phyloP scores from a whole-genome alignment of 129 eudicot genomes.

The Gnaphalium uliginosum region DNA sequence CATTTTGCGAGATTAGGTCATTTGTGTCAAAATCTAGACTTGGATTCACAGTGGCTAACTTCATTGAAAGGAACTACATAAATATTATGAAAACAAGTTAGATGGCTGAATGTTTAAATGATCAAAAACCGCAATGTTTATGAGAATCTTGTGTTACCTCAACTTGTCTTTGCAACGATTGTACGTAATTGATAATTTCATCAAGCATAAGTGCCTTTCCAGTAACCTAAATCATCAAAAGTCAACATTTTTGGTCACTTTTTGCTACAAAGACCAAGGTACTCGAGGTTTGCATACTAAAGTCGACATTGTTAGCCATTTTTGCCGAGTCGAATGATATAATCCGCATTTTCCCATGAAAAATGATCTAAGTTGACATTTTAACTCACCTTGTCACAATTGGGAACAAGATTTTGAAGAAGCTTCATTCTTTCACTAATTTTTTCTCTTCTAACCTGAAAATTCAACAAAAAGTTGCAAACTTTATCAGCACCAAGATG shows the following conservation, averaged over 20 bases:
- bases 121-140: background rate
- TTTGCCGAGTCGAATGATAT: background rate
- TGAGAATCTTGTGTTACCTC: slow-evolving; percentile 54
- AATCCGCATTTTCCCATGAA: background rate
- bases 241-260: background rate
- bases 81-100: slow-evolving; percentile 4
- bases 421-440: slow-evolving; percentile 96
- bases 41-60: slow-evolving; percentile 80
- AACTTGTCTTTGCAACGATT: slow-evolving; percentile 91
- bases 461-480: slow-evolving; percentile 7
- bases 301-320: background rate
- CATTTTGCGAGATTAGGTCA: slow-evolving; percentile 49
- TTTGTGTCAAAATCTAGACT: slow-evolving; percentile 53
- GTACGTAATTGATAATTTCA: slow-evolving; percentile 91
- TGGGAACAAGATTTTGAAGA: slow-evolving; percentile 95
- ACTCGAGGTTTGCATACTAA: background rate
- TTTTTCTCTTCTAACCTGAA: slow-evolving; percentile 84
- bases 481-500: slow-evolving; percentile 13
- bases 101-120: background rate
- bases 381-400: slow-evolving; percentile 77
- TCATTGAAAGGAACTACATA: slow-evolving; percentile 84
- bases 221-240: slow-evolving; percentile 55
- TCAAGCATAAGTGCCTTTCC: slow-evolving; percentile 98
- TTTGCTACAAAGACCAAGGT: background rate
- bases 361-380: slow-evolving; percentile 4